Evolutionary conservation across 768 basidiomycete species (phyloP).

Genomic region (Pleurotus giganteus): DNA sequence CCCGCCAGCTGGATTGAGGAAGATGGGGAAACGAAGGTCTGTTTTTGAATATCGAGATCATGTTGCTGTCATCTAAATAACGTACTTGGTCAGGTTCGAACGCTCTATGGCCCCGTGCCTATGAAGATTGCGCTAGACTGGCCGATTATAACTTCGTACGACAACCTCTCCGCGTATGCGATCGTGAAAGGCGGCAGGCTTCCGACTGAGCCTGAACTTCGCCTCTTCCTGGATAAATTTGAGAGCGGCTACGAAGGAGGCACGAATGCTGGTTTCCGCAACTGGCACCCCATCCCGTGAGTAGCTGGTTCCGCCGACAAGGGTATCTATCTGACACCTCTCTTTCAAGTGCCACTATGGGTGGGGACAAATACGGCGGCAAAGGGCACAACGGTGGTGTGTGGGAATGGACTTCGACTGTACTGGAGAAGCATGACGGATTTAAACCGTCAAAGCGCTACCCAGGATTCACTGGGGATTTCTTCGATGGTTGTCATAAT

Average conservation of each 20-base stretch:
- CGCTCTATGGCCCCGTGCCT: slow-evolving; percentile 81
- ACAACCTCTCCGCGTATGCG: slow-evolving; percentile 78
- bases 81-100: slow-evolving; percentile 56
- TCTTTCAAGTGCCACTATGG: slow-evolving; percentile 62
- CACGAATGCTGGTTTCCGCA: slow-evolving; percentile 82
- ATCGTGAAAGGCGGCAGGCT: slow-evolving; percentile 88
- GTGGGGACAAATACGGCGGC: slow-evolving; percentile 44
- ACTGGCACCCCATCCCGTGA: slow-evolving; percentile 93
- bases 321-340: not conserved
- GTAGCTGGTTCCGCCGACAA: slow-evolving; percentile 25
- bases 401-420: slow-evolving; percentile 97
- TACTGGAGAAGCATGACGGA: slow-evolving; percentile 68
- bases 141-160: slow-evolving; percentile 82
- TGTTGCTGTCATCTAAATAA: not conserved
- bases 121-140: slow-evolving; percentile 78
- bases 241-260: slow-evolving; percentile 73
- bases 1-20: slow-evolving; percentile 76
- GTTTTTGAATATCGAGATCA: slow-evolving; percentile 12
- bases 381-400: slow-evolving; percentile 90
- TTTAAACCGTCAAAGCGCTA: slow-evolving; percentile 77
- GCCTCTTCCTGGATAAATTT: slow-evolving; percentile 74
- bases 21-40: slow-evolving; percentile 48
- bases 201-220: slow-evolving; percentile 87
- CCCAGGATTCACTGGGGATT: slow-evolving; percentile 89
- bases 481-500: slow-evolving; percentile 85